Evolutionary conservation across 2,329 filamentous ascomycete genomes (phyloP), one percentile per base, ranked within the genome.

Genomic region (Paraphaeosphaeria sporulosa): DNA sequence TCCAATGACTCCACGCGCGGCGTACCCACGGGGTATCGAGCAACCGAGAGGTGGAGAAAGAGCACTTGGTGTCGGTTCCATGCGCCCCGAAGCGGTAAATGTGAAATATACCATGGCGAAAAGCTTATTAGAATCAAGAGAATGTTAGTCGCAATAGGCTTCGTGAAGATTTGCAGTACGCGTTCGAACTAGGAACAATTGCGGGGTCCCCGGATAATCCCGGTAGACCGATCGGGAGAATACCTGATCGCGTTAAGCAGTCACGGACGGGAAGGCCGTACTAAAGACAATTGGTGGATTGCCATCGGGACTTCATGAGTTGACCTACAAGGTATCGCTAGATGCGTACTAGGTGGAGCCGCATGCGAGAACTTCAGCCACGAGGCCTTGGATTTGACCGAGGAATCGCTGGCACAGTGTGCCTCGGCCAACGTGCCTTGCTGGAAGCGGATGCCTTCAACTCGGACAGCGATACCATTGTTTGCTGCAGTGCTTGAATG

Each of bases 201-300:
- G 51, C 51, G 51, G 51, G 51, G 51, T 54, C 51, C 38, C 51
- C 51, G 51, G 51, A 54, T 44, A 54, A 54, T 54, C 25, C 21
- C 21, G 21, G 38, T 19, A 53, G 8, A 42, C 1, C 19, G 17
- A 54, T 54, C 51, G 50, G 50, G 6, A 12, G 21, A 30, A 43
- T 34, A 10, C n/a, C 51, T 21, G 4, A 8, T 30, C 17, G 25
- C 38, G 38, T 17, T 32, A 54, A 52, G 7, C 13, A 15, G 8
- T 23, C 36, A 23, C 21, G 27, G n/a, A 4, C 2, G 19, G 10
- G 21, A 19, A 9, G 17, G 2, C 42, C 23, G 13, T 19, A 10
- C 10, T 6, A 13, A 10, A 27, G 13, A 25, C 17, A 10, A 54
- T 44, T 44, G 38, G 51, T 54, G 51, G 51, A 54, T 12, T 32